A percentile compares a stretch with the other conserved stretches of the same genome.
These are phyloP conservation scores for Alternaria arbusti DNA, from an alignment of 2,329 filamentous ascomycete genomes.

Conservation along the genomic window DNA sequence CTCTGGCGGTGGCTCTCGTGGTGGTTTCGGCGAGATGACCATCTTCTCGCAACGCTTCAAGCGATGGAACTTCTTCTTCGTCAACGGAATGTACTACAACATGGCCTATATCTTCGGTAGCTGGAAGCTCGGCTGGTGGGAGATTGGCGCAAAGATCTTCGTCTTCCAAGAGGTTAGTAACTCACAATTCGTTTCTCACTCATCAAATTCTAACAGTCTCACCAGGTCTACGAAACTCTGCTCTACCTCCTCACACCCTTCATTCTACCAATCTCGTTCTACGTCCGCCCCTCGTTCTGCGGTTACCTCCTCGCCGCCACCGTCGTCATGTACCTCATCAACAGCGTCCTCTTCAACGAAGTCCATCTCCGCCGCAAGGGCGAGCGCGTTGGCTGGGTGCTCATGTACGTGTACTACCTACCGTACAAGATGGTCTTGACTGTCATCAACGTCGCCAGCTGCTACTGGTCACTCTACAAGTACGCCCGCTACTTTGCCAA, in stretches of 20 bases:
- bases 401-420: constrained; percentile 51
- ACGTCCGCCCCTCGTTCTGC: constrained; percentile 51
- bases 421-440: constrained; percentile 55
- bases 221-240: constrained; percentile 53
- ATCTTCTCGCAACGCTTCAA: constrained; percentile 60
- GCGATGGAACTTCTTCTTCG: constrained; percentile 62
- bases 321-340: constrained; percentile 52
- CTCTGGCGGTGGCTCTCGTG: constrained; percentile 49
- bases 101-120: constrained; percentile 54
- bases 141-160: constrained; percentile 58
- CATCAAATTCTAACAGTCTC: constrained; percentile 17
- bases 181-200: neutral
- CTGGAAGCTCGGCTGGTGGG: constrained; percentile 59
- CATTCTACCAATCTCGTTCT: constrained; percentile 54
- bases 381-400: constrained; percentile 50
- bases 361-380: constrained; percentile 55
- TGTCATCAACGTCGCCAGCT: constrained; percentile 52
- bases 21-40: constrained; percentile 61
- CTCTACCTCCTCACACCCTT: constrained; percentile 56
- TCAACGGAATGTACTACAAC: constrained; percentile 58
- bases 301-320: constrained; percentile 50
- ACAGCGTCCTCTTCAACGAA: constrained; percentile 57
- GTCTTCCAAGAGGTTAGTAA: constrained; percentile 53
- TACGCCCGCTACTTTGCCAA: constrained; percentile 57
- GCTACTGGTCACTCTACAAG: constrained; percentile 50